phyloP scores from a whole-genome alignment of 2,329 filamentous ascomycete species.

The Aspergillus eucalypticola region DNA sequence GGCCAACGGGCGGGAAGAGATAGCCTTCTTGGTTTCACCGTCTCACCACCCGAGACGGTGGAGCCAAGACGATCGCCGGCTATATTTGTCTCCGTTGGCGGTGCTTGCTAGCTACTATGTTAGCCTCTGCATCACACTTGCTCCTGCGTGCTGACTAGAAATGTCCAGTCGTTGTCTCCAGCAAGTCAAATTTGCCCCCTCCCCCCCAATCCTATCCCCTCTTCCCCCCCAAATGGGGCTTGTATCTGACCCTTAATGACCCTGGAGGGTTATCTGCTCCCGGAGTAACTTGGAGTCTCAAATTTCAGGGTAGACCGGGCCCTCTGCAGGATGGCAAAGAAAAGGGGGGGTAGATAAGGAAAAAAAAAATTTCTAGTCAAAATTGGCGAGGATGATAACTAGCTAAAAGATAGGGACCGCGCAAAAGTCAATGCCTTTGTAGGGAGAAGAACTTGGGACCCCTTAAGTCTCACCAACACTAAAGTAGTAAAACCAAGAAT shows the following conservation, averaged over 20 bases:
- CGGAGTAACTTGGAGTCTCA: conserved; percentile 5
- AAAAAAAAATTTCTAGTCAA: background rate
- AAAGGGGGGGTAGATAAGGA: background rate
- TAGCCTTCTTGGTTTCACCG: conserved; percentile 20
- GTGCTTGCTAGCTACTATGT: background rate
- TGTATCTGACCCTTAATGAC: background rate
- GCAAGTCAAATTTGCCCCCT: background rate
- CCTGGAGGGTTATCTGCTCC: background rate
- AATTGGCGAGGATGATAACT: background rate
- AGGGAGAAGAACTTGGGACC: background rate
- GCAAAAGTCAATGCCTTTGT: background rate
- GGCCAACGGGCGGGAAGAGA: conserved; percentile 14
- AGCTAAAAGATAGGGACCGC: background rate
- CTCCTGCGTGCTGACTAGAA: background rate
- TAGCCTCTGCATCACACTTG: background rate
- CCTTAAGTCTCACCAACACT: conserved; percentile 1
- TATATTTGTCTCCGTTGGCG: conserved; percentile 17
- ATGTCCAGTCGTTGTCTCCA: background rate
- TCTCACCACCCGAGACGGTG: conserved; percentile 15
- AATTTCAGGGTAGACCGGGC: conserved; percentile 1
- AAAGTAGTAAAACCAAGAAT: background rate
- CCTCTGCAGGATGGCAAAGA: background rate
- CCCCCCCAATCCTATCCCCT: no score
- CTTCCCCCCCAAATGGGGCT: no score
- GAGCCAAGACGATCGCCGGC: conserved; percentile 20